These are phyloP conservation scores for Rickenella mellea DNA, from an alignment of 768 basidiomycete species.

Conservation along the genomic window DNA sequence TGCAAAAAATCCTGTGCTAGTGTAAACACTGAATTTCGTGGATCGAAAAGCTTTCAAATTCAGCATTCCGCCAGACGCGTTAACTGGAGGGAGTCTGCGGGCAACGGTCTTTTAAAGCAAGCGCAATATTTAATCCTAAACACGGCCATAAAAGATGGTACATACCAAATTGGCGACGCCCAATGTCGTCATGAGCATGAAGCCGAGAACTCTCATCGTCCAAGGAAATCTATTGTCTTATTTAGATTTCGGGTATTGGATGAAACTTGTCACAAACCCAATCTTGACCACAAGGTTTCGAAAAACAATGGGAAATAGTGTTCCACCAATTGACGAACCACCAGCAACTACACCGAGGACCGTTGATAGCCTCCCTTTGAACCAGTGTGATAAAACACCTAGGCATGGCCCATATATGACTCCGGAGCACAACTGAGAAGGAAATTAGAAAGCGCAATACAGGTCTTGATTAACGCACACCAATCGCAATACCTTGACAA, in stretches of 20 bases:
- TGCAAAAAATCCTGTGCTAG: constrained; percentile 39
- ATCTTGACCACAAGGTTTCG: constrained; percentile 43
- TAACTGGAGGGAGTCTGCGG: constrained; percentile 44
- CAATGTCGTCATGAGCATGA: constrained; percentile 45
- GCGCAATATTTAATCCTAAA: constrained; percentile 2
- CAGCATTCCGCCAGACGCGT: constrained; percentile 47
- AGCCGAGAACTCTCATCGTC: constrained; percentile 66
- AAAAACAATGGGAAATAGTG: constrained; percentile 52
- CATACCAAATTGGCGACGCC: constrained; percentile 44
- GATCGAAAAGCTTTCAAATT: constrained; percentile 44
- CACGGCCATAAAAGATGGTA: background rate
- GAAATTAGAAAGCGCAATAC: background rate
- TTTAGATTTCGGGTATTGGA: background rate
- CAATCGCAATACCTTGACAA: constrained; percentile 61
- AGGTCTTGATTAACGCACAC: constrained; percentile 40
- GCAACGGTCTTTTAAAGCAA: constrained; percentile 23
- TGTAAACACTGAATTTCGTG: constrained; percentile 46
- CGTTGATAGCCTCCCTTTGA: constrained; percentile 43
- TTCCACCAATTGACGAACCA: constrained; percentile 63
- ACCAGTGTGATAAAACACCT: constrained; percentile 65
- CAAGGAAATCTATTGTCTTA: constrained; percentile 49
- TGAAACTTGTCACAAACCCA: constrained; percentile 33
- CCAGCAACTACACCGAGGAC: constrained; percentile 56
- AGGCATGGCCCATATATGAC: constrained; percentile 54
- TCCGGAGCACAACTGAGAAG: constrained; percentile 32